Evolutionary conservation across 768 basidiomycete genomes (phyloP).

Genomic region (Lactarius akahatsu): DNA sequence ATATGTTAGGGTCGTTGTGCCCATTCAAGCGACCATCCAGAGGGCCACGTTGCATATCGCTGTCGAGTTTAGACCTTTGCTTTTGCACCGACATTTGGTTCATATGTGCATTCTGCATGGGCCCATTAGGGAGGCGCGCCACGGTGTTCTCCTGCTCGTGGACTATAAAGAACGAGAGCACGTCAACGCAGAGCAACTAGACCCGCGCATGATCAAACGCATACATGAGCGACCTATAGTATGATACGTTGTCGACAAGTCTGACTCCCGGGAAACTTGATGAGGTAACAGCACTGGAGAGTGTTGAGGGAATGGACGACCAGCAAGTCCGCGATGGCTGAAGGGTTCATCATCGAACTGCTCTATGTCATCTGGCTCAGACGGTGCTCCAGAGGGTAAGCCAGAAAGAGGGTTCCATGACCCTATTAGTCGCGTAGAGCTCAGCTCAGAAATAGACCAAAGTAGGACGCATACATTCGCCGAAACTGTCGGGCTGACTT

Average conservation of each 20-base stretch:
- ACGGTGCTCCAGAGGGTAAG: neutral
- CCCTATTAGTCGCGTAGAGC: neutral
- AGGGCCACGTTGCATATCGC: neutral
- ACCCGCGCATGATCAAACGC: neutral
- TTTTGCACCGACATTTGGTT: neutral
- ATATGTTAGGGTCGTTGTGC: neutral
- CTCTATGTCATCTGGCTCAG: neutral
- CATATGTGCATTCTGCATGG: neutral
- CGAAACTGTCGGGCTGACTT: neutral
- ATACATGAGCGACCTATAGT: slow-evolving; percentile 7
- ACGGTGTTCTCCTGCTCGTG: neutral
- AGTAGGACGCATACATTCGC: slow-evolving; percentile 19
- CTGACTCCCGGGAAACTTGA: neutral
- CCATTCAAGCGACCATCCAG: neutral
- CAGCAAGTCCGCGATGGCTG: neutral
- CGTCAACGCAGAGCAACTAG: neutral
- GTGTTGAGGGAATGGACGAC: neutral
- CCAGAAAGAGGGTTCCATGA: slow-evolving; percentile 3
- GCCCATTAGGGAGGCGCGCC: neutral
- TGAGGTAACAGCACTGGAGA: neutral
- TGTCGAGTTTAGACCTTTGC: neutral
- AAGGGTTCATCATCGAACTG: neutral
- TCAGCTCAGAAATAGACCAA: neutral
- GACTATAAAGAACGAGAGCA: slow-evolving; percentile 2
- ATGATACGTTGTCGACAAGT: neutral